Percentiles rank a stretch among this genome's conserved stretches.
Conservation (phyloP, 2,329 filamentous ascomycete species). For the Fusarium irregulare region DNA sequence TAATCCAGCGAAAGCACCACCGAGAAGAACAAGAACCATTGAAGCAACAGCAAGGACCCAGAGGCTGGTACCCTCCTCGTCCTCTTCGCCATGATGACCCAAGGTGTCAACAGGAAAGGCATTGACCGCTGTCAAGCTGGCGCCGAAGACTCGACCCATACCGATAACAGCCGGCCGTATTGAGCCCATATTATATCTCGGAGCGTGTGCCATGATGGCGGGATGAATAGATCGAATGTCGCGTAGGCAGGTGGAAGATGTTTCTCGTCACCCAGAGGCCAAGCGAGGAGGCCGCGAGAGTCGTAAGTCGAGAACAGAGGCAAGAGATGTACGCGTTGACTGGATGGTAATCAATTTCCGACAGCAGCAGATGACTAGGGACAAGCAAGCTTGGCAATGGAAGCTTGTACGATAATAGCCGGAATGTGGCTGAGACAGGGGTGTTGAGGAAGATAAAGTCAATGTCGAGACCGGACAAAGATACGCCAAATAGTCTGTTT, state of each 20-base stretch:
- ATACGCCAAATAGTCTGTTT: background rate
- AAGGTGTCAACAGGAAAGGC: constrained; percentile 58
- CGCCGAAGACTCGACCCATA: constrained; percentile 62
- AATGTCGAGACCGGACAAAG: constrained; percentile 2
- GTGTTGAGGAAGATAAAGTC: background rate
- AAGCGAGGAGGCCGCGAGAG: constrained; percentile 6
- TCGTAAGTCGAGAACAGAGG: constrained; percentile 8
- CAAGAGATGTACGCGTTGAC: constrained; percentile 16
- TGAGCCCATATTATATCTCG: constrained; percentile 55
- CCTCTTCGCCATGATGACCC: constrained; percentile 58
- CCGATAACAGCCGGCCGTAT: constrained; percentile 63
- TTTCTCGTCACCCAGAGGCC: constrained; percentile 8
- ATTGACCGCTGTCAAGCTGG: constrained; percentile 61
- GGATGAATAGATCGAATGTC: background rate
- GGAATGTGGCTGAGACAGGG: constrained; percentile 32
- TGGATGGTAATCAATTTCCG: constrained; percentile 18
- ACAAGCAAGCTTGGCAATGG: constrained; percentile 19
- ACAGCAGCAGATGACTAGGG: constrained; percentile 2
- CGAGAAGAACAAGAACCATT: constrained; percentile 82
- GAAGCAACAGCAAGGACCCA: constrained; percentile 87
- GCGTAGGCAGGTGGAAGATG: background rate
- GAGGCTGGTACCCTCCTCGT: constrained; percentile 71
- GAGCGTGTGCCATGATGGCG: constrained; percentile 45
- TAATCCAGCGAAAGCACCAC: constrained; percentile 93
- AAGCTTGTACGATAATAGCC: constrained; percentile 19